Base-by-base conservation (phyloP, 768 basidiomycete species). In the Bullera alba region DNA sequence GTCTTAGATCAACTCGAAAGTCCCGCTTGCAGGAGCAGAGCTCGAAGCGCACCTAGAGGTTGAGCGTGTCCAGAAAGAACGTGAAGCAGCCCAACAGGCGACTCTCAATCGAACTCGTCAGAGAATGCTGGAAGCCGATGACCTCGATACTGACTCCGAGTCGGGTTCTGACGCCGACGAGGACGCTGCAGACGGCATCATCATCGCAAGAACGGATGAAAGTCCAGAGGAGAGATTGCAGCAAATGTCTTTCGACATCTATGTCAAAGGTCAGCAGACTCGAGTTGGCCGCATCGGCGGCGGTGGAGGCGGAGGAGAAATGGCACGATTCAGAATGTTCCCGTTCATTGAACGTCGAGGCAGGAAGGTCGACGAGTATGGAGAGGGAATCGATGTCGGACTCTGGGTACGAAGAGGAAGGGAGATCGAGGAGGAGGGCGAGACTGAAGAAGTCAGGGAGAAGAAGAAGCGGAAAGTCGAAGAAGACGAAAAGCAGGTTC, bases 361-460 rank as follows among this genome's bases (percentile, higher is more conserved):
- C 66, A 77, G 89, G 58, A 79, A 86, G 58, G 87, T 97, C 19
- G 95, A 99, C 67, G 87, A 87, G 59, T 99, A 88, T 68, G 95
- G 95, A 7, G 95, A 99, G 76, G 85, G 83, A 8, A 77, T 97
- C 45, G 95, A 97, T 71, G 85, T 97, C 5, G 90, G 86, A 2
- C 85, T 89, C 81, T 99, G 95, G 95, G 70, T 97, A 51, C 78
- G 89, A 54, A 87, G 88, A 65, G 87, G 91, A 0, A 87, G 86
- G 74, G 83, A 86, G 36, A 80, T 95, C 41, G 91, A 93, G 72
- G 86, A 93, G 60, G 86, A 91, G 54, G 84, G 82, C 0, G 88
- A 89, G 71, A 83, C 79, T 30, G 86, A 88, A 34, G 88, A 90
- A 50, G 75, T 76, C 8, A 85, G 84, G 64, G 84, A 89, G 63